Evolutionary conservation across 2,329 filamentous ascomycete species (phyloP), one percentile per base, ranked within the genome.

Genomic region (Cercospora janseana): DNA sequence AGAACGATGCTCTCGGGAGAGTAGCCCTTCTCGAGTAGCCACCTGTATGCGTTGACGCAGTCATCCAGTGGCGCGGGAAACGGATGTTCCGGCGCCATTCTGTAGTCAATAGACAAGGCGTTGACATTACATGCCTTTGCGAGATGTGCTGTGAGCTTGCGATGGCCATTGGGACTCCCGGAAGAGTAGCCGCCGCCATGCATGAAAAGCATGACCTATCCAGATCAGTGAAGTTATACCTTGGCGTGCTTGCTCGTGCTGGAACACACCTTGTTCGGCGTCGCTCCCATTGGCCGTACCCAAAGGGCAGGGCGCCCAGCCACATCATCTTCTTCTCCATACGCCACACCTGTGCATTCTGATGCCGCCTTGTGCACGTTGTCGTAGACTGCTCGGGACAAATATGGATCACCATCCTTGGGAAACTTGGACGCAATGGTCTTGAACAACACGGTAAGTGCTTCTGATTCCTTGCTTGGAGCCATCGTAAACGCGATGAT

Each of bases 81-180:
- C 0, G 79, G 76, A 56, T 81, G 56, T 61, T 83, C 79, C 0
- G 81, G 81, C 0, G 79, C 78, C 15, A 80, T 72, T 10, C 80
- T 70, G 60, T 83, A 83, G 3, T 79, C 80, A 6, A 82, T 71
- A 0, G 75, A 79, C 8, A 83, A 64, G 8, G 76, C 74, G 0
- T 74, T 72, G 1, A 78, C 51, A 35, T 76, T 70, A 46, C 70
- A 75, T 12, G 67, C 64, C 57, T 81, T 72, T 28, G 79, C 78
- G 3, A 64, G 52, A 40, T 64, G 62, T 6, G 58, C 60, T 0
- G 57, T 52, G 9, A 64, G 38, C 32, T 63, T 64, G 12, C 62
- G 54, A 34, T 64, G 62, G 13, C 55, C 48, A 13, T 53, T 56
- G 3, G 56, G 53, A 8, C 57, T 60, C 23, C 62, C 62, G 32